Conservation (phyloP, 2,329 filamentous ascomycete species). For the Fusarium hostae region DNA sequence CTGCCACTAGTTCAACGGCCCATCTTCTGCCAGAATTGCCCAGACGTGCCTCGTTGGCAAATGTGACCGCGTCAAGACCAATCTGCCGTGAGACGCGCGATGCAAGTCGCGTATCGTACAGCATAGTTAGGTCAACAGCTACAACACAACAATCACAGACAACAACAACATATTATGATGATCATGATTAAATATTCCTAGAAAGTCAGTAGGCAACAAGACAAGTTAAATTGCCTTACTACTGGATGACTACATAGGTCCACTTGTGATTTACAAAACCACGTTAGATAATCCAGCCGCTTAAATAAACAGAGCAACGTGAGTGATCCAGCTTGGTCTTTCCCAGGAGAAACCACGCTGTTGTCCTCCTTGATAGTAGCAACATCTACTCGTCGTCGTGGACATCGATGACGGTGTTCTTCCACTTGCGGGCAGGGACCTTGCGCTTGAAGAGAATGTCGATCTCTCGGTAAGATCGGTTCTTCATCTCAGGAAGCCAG, state of each 20-base stretch:
- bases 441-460: conserved; percentile 68
- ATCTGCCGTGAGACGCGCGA: background rate
- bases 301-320: conserved; percentile 3
- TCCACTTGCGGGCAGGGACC: conserved; percentile 65
- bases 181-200: conserved; percentile 11
- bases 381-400: conserved; percentile 68
- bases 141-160: background rate
- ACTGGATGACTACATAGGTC: background rate
- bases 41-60: rapidly evolving
- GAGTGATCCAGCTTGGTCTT: background rate
- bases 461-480: conserved; percentile 69
- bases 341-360: background rate
- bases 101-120: rapidly evolving
- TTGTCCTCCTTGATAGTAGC: background rate
- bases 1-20: background rate
- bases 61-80: background rate
- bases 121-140: too few species aligned
- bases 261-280: background rate
- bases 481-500: conserved; percentile 66
- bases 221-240: background rate
- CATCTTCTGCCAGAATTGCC: background rate
- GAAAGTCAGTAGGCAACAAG: background rate
- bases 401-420: conserved; percentile 65
- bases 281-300: conserved; percentile 1
- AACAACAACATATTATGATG: rapidly evolving